These are phyloP conservation scores for Fusarium sp. DNA, from an alignment of 2,329 filamentous ascomycete genomes.

Conservation along the genomic window DNA sequence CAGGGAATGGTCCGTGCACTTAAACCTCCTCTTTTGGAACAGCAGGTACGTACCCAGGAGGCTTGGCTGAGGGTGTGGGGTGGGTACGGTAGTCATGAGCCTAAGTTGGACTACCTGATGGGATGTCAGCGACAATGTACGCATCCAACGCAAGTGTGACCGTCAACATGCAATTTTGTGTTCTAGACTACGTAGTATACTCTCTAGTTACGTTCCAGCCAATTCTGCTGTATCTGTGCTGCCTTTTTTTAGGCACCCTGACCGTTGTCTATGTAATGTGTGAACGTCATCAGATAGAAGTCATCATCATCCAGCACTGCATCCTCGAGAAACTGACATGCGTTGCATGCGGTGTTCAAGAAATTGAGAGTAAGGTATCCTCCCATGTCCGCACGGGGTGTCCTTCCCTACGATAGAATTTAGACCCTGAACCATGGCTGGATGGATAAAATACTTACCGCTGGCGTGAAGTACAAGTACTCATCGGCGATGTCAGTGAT, in stretches of 20 bases:
- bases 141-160: background rate
- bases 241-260: background rate
- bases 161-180: background rate
- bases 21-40: background rate
- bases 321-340: conserved; percentile 19
- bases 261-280: background rate
- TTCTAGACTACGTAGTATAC: background rate
- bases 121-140: no score
- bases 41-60: background rate
- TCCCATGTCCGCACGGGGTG: conserved; percentile 24
- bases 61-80: background rate
- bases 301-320: conserved; percentile 14
- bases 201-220: background rate
- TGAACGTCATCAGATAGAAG: conserved; percentile 25
- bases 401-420: conserved; percentile 13
- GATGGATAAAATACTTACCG: conserved; percentile 11
- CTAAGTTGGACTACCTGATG: background rate
- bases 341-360: conserved; percentile 25
- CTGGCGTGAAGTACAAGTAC: conserved; percentile 18
- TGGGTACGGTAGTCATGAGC: background rate
- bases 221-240: background rate
- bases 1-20: background rate
- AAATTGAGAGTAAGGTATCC: conserved; percentile 36
- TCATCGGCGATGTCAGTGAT: background rate
- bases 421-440: background rate